Percentiles rank a stretch among this genome's conserved stretches.
phyloP scores from a whole-genome alignment of 495 filamentous ascomycete genomes.

The Diplogelasinospora grovesii region DNA sequence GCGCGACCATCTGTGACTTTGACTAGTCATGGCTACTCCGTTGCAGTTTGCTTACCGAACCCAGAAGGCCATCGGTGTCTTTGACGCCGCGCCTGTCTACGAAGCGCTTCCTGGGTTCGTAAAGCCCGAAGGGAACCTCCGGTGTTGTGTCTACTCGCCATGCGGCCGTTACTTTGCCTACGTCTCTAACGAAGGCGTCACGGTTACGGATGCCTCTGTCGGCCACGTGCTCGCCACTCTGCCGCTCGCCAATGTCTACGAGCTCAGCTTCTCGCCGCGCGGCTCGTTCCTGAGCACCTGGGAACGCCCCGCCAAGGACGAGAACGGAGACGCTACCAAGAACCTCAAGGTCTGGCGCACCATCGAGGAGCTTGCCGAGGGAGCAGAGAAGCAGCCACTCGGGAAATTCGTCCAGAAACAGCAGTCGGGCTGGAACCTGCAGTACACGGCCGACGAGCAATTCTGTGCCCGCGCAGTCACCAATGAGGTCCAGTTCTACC shows the following conservation, averaged over 20 bases:
- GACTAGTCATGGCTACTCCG: constrained; percentile 80
- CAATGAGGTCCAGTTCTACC: constrained; percentile 95
- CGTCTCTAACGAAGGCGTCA: constrained; percentile 82
- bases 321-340: constrained; percentile 84
- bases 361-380: constrained; percentile 48
- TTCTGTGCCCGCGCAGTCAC: constrained; percentile 90
- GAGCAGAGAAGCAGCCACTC: constrained; percentile 62
- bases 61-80: constrained; percentile 88
- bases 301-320: constrained; percentile 90
- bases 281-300: constrained; percentile 93
- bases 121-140: constrained; percentile 86
- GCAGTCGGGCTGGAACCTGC: constrained; percentile 93
- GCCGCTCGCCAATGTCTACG: constrained; percentile 74
- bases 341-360: constrained; percentile 96
- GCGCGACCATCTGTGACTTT: constrained; percentile 59
- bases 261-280: constrained; percentile 86
- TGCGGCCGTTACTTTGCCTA: constrained; percentile 94
- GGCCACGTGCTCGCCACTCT: constrained; percentile 73
- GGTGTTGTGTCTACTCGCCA: constrained; percentile 90
- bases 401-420: constrained; percentile 91
- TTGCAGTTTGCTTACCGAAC: constrained; percentile 94
- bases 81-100: constrained; percentile 86
- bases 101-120: constrained; percentile 75
- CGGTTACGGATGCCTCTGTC: constrained; percentile 71
- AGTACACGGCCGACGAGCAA: constrained; percentile 88